Evolutionary conservation across 2,329 filamentous ascomycete genomes (phyloP), one percentile per base, ranked within the genome.

Genomic region (Sporothrix sp.): DNA sequence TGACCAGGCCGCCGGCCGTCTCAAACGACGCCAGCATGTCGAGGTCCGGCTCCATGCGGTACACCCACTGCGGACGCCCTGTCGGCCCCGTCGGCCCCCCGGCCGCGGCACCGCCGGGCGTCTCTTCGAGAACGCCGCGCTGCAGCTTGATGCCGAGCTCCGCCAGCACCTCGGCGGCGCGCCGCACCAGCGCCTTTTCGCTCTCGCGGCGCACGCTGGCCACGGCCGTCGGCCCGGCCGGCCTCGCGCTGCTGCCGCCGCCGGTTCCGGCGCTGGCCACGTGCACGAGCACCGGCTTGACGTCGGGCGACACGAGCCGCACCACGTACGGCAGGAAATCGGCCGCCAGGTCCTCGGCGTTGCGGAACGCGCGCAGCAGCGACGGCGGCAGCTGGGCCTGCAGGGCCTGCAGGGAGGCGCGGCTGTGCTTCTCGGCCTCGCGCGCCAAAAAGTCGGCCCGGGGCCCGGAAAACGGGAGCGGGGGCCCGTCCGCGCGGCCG

Each of bases 11-110:
- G 2, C 74, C 68, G 7, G 75, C 78, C 0, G 87, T 87, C 58
- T 87, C 82, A 59, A 87, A 97, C 0, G 77, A 76, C 1, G 84
- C 75, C 0, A 97, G 74, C 8, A 77, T 73, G 65, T 98, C 93
- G n/a, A 98, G 74, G 52, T 80, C 74, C 40, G 93, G 93, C 62
- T 97, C 91, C 87, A 98, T 90, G 48, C 93, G 81, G 66, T 95
- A 97, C 8, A 95, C 83, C 76, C 82, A 97, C 58, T 81, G 75
- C 16, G 74, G 69, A 30, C 79, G 76, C 51, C 73, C 73, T 18
- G 69, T 71, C 5, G 73, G 65, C 7, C 76, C 75, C 32, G 58
- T 53, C 8, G 50, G 54, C 3, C 51, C 37, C 7, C 25, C 40
- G 4, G 11, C 27, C 16, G 6, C 30, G 0, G 25, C 25, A 6